Evolutionary conservation across 2,329 filamentous ascomycete genomes (phyloP).

Genomic region (Monilinia laxa): DNA sequence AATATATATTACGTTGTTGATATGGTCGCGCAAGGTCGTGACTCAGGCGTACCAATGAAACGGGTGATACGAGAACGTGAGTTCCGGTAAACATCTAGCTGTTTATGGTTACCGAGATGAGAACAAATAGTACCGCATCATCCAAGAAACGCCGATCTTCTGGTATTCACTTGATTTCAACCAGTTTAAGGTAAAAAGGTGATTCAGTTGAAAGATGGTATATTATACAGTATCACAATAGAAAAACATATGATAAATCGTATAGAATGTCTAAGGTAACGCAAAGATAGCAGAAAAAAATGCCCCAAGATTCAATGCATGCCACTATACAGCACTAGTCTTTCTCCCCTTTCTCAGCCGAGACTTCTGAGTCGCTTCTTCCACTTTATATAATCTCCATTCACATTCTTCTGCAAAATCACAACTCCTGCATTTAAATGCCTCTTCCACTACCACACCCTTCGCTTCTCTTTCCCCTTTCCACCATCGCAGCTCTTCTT

Average conservation of each 20-base stretch:
- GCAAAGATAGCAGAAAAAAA: neutral
- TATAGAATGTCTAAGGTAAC: neutral
- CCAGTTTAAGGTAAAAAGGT: neutral
- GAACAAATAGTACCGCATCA: neutral
- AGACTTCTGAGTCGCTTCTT: constrained; percentile 48
- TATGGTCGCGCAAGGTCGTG: neutral
- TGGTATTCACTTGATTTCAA: neutral
- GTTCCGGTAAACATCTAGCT: neutral
- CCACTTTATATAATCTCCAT: constrained; percentile 72
- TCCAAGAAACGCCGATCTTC: neutral
- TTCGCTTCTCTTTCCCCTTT: constrained; percentile 67
- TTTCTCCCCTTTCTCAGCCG: constrained; percentile 28
- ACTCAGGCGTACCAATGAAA: neutral
- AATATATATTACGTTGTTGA: neutral
- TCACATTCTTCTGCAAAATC: constrained; percentile 77
- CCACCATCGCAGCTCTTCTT: constrained; percentile 82
- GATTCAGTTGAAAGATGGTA: neutral
- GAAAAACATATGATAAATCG: neutral
- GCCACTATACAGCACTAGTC: constrained; percentile 1
- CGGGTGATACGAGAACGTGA: neutral
- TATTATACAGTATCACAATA: neutral
- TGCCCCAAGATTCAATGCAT: neutral
- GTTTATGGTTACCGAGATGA: neutral
- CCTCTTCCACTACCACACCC: constrained; percentile 80
- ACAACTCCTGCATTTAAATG: constrained; percentile 83